Percentiles rank a stretch among this genome's conserved stretches.
Evolutionary conservation across 768 basidiomycete genomes (phyloP).

Genomic region (Auricularia sp.): DNA sequence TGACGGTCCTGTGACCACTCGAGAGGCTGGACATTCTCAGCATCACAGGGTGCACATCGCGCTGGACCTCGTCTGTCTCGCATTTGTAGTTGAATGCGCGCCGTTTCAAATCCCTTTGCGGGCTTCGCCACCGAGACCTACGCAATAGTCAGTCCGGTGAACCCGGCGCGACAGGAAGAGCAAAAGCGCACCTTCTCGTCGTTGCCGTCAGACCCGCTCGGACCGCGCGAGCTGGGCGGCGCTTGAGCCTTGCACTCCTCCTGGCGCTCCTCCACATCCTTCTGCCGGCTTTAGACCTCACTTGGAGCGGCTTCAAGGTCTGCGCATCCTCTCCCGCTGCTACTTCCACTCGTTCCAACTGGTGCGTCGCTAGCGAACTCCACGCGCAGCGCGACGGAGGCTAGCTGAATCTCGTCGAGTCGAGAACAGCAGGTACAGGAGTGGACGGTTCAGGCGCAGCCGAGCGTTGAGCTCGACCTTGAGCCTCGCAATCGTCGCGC

Average conservation of each 20-base stretch:
- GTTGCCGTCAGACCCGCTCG: background rate
- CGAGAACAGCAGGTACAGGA: too few species aligned
- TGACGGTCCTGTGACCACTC: background rate
- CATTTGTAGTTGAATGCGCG: background rate
- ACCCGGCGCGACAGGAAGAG: background rate
- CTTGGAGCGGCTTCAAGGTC: background rate
- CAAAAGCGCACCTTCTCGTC: background rate
- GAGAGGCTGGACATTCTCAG: background rate
- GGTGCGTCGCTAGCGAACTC: background rate
- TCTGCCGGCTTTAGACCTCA: background rate
- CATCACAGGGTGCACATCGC: background rate
- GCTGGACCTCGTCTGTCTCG: background rate
- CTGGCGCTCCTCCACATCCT: background rate
- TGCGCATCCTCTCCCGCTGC: background rate
- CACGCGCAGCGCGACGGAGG: too few species aligned
- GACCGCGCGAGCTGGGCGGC: background rate
- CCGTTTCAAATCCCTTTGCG: background rate
- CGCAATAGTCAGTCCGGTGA: background rate
- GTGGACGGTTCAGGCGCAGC: too few species aligned
- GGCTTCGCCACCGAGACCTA: background rate
- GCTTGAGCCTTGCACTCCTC: background rate
- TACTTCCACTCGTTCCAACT: background rate
- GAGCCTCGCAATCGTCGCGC: background rate
- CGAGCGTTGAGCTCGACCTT: background rate
- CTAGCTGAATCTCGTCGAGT: too few species aligned